Base-by-base conservation (phyloP, 2,329 filamentous ascomycete genomes). In the Nemania abortiva region DNA sequence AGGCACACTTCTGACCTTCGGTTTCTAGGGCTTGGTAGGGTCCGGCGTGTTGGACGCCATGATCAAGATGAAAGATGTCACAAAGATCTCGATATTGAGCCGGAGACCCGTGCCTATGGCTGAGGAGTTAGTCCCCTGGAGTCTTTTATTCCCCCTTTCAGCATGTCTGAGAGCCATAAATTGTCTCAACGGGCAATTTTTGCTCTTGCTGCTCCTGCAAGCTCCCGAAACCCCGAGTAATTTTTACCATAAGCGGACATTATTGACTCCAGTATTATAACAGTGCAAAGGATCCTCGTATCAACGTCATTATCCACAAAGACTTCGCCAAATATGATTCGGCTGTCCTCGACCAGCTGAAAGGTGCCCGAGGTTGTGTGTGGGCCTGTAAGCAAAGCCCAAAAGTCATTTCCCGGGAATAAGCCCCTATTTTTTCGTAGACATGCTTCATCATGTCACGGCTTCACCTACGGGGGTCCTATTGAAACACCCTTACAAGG, bases 361-460 rank as follows among this genome's bases (percentile, higher is more conserved):
- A 85, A 61, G 91, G 88, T 24, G 92, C 91, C 0, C 81, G 86
- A 7, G 91, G 89, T 1, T 91, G 89, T 68, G 89, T 94, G 1
- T 95, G 92, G 92, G 91, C 92, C 0, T 83, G 69, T 71, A 70
- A 66, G 69, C 22, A 18, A 31, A 65, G 5, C 11, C 29, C 15
- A 10, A 20, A n/a, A n/a, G 13, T 24, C 11, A 45, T 18, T 34
- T 34, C 18, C 47, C 24, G 18, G 57, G 7, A n/a, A 45, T n/a
- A 24, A 45, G 13, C 4, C 20, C 39, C 34, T 7, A 15, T 24
- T 2, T 13, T n/a, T n/a, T n/a, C n/a, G n/a, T 6, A 10, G 10
- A 20, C 10, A 7, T 34, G 34, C n/a, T 34, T n/a, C 22, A 15
- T 20, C 3, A 20, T 52, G 11, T 31, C 7, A n/a, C 42, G 50